Evolutionary conservation across 495 filamentous ascomycete species (phyloP).

Genomic region (Penicillium steckii): DNA sequence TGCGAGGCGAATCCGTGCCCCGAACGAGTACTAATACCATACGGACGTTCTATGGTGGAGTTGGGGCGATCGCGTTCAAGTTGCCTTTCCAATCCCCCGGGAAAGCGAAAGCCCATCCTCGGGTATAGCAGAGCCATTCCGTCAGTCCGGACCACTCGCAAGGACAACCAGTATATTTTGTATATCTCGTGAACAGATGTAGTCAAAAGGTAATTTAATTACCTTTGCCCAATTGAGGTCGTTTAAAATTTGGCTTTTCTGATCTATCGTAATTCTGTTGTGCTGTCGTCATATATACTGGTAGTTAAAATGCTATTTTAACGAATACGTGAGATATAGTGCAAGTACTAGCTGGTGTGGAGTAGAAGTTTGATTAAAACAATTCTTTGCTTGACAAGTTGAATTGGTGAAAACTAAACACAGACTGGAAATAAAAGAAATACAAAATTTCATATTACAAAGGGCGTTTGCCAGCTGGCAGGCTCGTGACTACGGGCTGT

Average conservation of each 20-base stretch:
- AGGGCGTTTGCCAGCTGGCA: constrained; percentile 24
- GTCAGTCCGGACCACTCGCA: constrained; percentile 15
- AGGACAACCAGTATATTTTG: neutral
- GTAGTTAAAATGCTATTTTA: no score
- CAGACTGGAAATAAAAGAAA: neutral
- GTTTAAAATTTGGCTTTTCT: neutral
- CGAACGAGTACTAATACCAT: neutral
- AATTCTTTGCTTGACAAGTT: no score
- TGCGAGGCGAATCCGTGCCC: constrained; percentile 8
- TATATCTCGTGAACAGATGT: no score
- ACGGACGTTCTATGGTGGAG: no score
- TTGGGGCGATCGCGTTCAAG: constrained; percentile 10
- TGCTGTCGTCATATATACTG: neutral
- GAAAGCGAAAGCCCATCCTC: neutral
- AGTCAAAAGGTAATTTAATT: no score
- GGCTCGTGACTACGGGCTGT: constrained; percentile 29
- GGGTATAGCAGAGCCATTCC: constrained; percentile 5
- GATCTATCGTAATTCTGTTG: no score
- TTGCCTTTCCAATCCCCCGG: constrained; percentile 18
- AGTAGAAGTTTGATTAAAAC: no score
- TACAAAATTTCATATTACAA: constrained; percentile 1
- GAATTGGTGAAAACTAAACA: neutral
- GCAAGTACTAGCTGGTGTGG: no score
- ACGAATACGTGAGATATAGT: no score
- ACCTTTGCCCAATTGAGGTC: no score